Percentiles rank a stretch among this genome's conserved stretches.
phyloP scores from a whole-genome alignment of 495 filamentous ascomycete species.

The Aspergillus haitiensis region DNA sequence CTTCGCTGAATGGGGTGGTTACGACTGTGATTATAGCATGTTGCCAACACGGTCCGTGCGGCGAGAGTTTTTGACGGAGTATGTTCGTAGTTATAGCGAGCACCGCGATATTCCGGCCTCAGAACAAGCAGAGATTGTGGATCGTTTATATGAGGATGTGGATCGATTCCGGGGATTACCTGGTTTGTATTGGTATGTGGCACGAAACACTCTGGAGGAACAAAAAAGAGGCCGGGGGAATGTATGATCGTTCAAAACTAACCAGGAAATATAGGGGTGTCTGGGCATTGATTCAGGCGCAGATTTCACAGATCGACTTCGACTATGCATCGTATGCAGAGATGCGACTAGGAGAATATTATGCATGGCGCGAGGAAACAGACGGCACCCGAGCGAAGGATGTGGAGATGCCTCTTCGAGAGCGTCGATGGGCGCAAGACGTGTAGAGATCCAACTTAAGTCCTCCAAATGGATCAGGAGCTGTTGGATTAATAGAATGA shows the following conservation, averaged over 20 bases:
- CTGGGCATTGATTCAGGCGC: slow-evolving; percentile 95
- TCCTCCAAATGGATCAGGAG: neutral
- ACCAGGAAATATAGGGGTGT: slow-evolving; percentile 65
- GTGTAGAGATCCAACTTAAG: slow-evolving; percentile 20
- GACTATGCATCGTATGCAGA: slow-evolving; percentile 95
- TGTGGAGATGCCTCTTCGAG: slow-evolving; percentile 68
- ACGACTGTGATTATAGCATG: slow-evolving; percentile 86
- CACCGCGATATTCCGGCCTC: slow-evolving; percentile 40
- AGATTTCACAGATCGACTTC: slow-evolving; percentile 94
- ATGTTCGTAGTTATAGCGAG: slow-evolving; percentile 58
- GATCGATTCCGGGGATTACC: slow-evolving; percentile 87
- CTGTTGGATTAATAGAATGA: neutral
- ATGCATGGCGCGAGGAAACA: slow-evolving; percentile 80
- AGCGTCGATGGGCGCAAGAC: slow-evolving; percentile 77
- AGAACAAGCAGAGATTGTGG: slow-evolving; percentile 61
- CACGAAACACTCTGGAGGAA: neutral
- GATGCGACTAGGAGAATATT: slow-evolving; percentile 85
- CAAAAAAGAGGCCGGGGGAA: neutral
- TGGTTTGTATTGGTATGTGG: slow-evolving; percentile 70
- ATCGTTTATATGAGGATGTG: slow-evolving; percentile 71
- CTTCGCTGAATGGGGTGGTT: slow-evolving; percentile 97
- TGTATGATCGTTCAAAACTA: slow-evolving; percentile 4
- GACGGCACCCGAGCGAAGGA: slow-evolving; percentile 58
- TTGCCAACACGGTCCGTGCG: slow-evolving; percentile 79
- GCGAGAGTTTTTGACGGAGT: slow-evolving; percentile 78